Evolutionary conservation across 1,284 basidiomycete species (phyloP), one percentile per base, ranked within the genome.

Genomic region (Cerrena zonata): DNA sequence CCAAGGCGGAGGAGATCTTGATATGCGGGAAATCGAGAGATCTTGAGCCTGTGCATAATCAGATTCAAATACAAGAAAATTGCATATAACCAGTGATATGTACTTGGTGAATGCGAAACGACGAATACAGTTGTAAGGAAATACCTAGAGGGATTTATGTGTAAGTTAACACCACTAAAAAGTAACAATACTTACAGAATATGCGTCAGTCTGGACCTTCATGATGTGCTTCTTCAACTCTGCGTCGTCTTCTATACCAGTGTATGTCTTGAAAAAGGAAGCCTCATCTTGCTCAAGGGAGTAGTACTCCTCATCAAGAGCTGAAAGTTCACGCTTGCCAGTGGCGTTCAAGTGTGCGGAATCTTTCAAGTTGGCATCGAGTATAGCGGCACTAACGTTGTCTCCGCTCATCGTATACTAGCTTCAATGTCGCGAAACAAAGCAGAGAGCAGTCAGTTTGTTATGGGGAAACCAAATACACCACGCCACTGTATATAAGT

Each of bases 181-280:
- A 21, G 15, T 7, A 7, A 34, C 30, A 23, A 13, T 45, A 58
- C 59, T 22, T 46, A 71, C 77, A 45, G 63, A 55, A 52, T 74
- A 76, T n/a, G 76, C 78, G 48, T 71, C 69, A 21, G 52, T 56
- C 53, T 76, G 76, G n/a, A 76, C 65, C 1, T 49, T 47, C 5
- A 77, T 43, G 27, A 80, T 71, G 56, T 80, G 78, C 45, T 64
- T 49, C 59, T 68, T 78, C 48, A 78, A 60, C 45, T 65, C 65
- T 2, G 69, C 65, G 1, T 69, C 65, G 49, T 72, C 64, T 3
- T 65, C 48, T 21, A 77, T 76, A 1, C 69, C 68, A 15, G 73
- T 76, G 49, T 69, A 65, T 4, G 50, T 23, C 58, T 69, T 71
- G 60, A 73, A 66, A 51, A 77, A 75, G 2, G 56, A 61, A 11